Conservation (phyloP, 179 eudicot genomes). For the Amaranthus tricolor region DNA sequence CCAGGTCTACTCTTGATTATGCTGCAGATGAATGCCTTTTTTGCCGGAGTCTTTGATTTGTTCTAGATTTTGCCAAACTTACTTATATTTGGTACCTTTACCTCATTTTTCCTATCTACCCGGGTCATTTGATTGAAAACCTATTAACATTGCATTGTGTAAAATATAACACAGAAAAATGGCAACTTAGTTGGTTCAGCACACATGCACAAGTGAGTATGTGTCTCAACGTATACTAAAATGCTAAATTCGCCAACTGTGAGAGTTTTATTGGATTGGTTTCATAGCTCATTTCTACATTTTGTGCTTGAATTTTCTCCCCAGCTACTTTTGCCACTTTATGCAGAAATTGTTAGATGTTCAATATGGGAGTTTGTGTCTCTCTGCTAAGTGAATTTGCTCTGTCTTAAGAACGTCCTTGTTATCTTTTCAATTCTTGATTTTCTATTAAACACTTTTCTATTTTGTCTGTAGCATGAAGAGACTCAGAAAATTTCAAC, state of each 20-base stretch:
- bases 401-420: neutral
- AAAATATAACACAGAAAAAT: no score
- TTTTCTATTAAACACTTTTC: neutral
- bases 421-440: neutral
- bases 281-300: neutral
- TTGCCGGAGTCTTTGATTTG: neutral
- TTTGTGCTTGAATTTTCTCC: neutral
- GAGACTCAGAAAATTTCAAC: slow-evolving; percentile 80
- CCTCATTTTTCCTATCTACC: no score
- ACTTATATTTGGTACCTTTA: neutral
- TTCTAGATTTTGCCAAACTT: neutral
- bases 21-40: no score
- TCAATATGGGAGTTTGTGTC: neutral
- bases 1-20: no score
- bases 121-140: no score
- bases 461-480: slow-evolving; percentile 52
- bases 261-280: neutral
- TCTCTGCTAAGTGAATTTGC: neutral
- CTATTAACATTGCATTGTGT: no score
- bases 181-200: no score
- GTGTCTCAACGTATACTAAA: no score
- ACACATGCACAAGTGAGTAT: no score
- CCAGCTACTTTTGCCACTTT: neutral
- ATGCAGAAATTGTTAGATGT: neutral
- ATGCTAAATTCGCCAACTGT: neutral